These are phyloP conservation scores for Articulospora tetracladia DNA, from an alignment of 495 filamentous ascomycete species.

Conservation along the genomic window DNA sequence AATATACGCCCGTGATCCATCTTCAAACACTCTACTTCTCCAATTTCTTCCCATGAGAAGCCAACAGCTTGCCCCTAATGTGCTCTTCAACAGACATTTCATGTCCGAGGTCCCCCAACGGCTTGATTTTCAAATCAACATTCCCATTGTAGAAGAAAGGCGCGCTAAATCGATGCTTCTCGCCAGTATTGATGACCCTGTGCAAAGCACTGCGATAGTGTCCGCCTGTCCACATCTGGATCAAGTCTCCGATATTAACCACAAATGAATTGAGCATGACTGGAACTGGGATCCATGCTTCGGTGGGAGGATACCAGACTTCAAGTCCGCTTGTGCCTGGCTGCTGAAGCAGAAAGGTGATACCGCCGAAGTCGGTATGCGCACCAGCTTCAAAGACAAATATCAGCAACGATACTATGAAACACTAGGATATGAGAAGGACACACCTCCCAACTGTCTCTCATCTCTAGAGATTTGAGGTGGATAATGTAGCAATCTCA, in stretches of 20 bases:
- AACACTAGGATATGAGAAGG: neutral
- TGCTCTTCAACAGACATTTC: conserved; percentile 29
- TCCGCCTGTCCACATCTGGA: conserved; percentile 41
- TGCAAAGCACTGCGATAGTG: conserved; percentile 46
- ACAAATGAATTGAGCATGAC: conserved; percentile 47
- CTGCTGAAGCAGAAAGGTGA: conserved; percentile 44
- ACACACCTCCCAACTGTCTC: conserved; percentile 29
- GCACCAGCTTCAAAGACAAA: conserved; percentile 30
- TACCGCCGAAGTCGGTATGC: conserved; percentile 47
- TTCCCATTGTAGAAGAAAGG: conserved; percentile 46
- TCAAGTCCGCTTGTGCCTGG: conserved; percentile 32
- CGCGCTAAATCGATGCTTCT: conserved; percentile 41
- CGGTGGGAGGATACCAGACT: conserved; percentile 36
- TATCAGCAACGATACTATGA: neutral
- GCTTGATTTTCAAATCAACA: conserved; percentile 27
- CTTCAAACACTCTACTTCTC: no score
- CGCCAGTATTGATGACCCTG: conserved; percentile 44
- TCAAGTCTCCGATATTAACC: conserved; percentile 49
- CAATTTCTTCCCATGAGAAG: neutral
- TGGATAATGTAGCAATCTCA: conserved; percentile 45
- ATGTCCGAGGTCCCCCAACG: conserved; percentile 26
- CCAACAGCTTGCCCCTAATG: conserved; percentile 22
- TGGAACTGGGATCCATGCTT: conserved; percentile 34
- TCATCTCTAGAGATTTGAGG: conserved; percentile 31
- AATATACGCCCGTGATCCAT: no score